Evolutionary conservation across 257 asterid genomes (phyloP).

Genomic region (Solanum pinnatisectum): DNA sequence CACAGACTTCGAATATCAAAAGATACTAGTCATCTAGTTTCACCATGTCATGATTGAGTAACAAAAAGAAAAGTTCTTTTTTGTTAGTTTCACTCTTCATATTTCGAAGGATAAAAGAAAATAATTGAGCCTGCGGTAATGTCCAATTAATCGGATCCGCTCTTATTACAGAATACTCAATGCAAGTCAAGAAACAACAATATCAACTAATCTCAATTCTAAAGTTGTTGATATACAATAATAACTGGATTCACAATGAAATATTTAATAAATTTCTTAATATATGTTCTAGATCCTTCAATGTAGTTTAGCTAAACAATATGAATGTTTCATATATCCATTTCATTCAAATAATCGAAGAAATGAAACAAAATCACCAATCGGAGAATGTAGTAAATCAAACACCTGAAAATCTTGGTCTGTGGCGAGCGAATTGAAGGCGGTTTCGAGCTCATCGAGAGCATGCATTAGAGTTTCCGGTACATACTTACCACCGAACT

Average conservation of each 20-base stretch:
- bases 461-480: conserved; percentile 93
- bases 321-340: neutral
- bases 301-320: neutral
- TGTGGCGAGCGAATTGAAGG: conserved; percentile 46
- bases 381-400: neutral
- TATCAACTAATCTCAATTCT: neutral
- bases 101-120: neutral
- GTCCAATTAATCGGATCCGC: neutral
- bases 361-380: neutral
- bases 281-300: neutral
- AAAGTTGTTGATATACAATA: neutral
- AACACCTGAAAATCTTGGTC: conserved; percentile 72
- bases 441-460: conserved; percentile 80
- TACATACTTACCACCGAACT: conserved; percentile 79
- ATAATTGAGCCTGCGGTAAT: neutral
- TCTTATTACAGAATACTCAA: neutral
- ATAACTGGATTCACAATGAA: neutral
- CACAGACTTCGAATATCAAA: neutral
- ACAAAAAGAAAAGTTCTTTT: neutral
- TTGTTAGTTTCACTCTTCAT: neutral
- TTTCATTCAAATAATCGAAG: neutral
- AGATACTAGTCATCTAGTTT: neutral
- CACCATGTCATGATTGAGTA: neutral
- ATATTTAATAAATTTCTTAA: neutral
- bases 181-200: neutral